phyloP scores from a whole-genome alignment of 352 stramenopile species.

The Phytophthora niederhauseri region DNA sequence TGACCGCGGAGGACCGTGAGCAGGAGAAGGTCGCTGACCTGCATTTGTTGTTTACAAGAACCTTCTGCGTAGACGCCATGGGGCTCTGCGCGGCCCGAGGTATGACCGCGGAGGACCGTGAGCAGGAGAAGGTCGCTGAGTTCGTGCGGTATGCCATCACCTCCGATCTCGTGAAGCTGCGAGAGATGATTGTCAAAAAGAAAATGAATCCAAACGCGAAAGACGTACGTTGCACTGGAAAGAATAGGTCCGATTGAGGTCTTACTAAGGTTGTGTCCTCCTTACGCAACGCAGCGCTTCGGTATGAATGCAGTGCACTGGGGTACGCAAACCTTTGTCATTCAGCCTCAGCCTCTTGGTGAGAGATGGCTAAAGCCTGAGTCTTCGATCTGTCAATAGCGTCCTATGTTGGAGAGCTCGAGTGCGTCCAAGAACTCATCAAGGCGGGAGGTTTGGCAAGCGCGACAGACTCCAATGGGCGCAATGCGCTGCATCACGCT shows the following conservation, averaged over 20 bases:
- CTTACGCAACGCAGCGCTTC: constrained; percentile 51
- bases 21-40: constrained; percentile 43
- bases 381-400: constrained; percentile 30
- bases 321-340: constrained; percentile 38
- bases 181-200: constrained; percentile 53
- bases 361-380: background rate
- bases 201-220: constrained; percentile 58
- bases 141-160: constrained; percentile 69
- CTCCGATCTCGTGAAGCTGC: constrained; percentile 52
- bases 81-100: constrained; percentile 15
- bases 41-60: too few species aligned
- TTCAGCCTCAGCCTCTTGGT: too few species aligned
- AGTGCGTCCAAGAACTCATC: constrained; percentile 61
- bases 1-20: constrained; percentile 30
- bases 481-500: constrained; percentile 79
- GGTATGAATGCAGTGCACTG: constrained; percentile 84
- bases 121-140: constrained; percentile 45
- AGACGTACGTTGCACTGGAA: constrained; percentile 46
- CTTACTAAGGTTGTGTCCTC: background rate
- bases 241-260: background rate
- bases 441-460: constrained; percentile 47
- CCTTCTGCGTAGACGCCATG: constrained; percentile 6
- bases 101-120: constrained; percentile 30
- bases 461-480: constrained; percentile 55
- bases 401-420: constrained; percentile 62